These are phyloP conservation scores for Bromus sterilis DNA, from an alignment of 176 grass and related monocot genomes.

Conservation along the genomic window DNA sequence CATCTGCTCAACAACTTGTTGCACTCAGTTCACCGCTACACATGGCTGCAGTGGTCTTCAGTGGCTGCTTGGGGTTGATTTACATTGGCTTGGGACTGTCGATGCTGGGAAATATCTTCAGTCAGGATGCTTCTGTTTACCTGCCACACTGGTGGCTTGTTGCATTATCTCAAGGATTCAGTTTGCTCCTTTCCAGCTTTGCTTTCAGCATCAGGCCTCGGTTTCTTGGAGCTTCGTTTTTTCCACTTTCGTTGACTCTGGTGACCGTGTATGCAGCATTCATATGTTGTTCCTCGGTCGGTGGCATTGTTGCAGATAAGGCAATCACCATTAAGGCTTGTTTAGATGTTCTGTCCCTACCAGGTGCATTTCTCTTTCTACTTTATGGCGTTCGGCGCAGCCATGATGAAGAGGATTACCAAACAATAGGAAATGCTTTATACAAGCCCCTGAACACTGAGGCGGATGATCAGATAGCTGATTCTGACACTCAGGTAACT, in stretches of 20 bases:
- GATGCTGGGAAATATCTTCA: slow-evolving; percentile 40
- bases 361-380: slow-evolving; percentile 41
- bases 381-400: slow-evolving; percentile 20
- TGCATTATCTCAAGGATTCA: slow-evolving; percentile 40
- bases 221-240: slow-evolving; percentile 22
- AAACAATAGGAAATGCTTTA: slow-evolving; percentile 19
- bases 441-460: slow-evolving; percentile 47
- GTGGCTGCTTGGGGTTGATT: slow-evolving; percentile 37
- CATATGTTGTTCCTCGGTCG: slow-evolving; percentile 40
- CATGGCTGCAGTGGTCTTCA: slow-evolving; percentile 9
- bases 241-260: slow-evolving; percentile 48
- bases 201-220: slow-evolving; percentile 22
- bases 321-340: slow-evolving; percentile 18
- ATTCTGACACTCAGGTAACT: slow-evolving; percentile 30
- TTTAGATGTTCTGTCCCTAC: slow-evolving; percentile 61
- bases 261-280: slow-evolving; percentile 26
- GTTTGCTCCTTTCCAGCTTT: slow-evolving; percentile 20
- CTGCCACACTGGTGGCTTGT: slow-evolving; percentile 45
- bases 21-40: slow-evolving; percentile 16
- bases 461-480: background rate
- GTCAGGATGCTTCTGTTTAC: slow-evolving; percentile 1
- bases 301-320: slow-evolving; percentile 35
- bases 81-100: slow-evolving; percentile 42
- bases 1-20: background rate
- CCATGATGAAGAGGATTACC: slow-evolving; percentile 8